Evolutionary conservation across 805 yeast genomes (phyloP).

Genomic region (Limtongozyma cylindracea): DNA sequence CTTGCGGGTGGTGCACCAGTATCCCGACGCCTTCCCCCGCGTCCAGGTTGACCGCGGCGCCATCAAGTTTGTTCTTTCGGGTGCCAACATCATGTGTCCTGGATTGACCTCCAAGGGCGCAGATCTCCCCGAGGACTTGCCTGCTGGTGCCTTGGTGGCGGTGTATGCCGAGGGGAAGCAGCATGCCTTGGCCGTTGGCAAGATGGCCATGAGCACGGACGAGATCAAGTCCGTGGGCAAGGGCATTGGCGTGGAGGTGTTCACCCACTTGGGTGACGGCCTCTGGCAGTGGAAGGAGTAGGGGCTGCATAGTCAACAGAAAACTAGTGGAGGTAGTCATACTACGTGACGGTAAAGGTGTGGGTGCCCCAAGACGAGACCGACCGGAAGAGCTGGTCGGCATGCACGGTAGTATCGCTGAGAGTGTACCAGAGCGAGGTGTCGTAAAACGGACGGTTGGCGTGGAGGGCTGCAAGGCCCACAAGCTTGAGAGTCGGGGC

Average conservation of each 20-base stretch:
- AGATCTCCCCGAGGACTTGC: constrained; percentile 44
- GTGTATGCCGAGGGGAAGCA: constrained; percentile 88
- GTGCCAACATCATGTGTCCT: constrained; percentile 94
- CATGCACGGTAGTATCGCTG: background rate
- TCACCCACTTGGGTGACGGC: constrained; percentile 77
- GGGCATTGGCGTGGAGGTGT: constrained; percentile 71
- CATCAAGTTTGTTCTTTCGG: constrained; percentile 81
- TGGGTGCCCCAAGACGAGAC: background rate
- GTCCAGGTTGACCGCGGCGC: constrained; percentile 94
- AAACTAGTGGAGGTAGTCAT: background rate
- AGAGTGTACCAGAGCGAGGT: too few species aligned
- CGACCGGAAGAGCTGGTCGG: background rate
- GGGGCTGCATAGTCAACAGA: background rate
- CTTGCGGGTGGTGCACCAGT: constrained; percentile 50
- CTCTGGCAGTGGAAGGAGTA: constrained; percentile 42
- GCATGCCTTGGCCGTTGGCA: constrained; percentile 77
- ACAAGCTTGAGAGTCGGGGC: too few species aligned
- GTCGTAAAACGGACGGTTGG: too few species aligned
- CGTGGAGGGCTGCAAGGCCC: too few species aligned
- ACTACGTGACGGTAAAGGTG: background rate
- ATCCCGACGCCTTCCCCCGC: constrained; percentile 61
- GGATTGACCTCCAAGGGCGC: constrained; percentile 82
- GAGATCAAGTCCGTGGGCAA: constrained; percentile 67
- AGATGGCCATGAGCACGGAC: constrained; percentile 64
- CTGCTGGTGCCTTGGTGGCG: constrained; percentile 46